Base-by-base conservation (phyloP, 2,329 filamentous ascomycete genomes). In the Aspergillus piperis region DNA sequence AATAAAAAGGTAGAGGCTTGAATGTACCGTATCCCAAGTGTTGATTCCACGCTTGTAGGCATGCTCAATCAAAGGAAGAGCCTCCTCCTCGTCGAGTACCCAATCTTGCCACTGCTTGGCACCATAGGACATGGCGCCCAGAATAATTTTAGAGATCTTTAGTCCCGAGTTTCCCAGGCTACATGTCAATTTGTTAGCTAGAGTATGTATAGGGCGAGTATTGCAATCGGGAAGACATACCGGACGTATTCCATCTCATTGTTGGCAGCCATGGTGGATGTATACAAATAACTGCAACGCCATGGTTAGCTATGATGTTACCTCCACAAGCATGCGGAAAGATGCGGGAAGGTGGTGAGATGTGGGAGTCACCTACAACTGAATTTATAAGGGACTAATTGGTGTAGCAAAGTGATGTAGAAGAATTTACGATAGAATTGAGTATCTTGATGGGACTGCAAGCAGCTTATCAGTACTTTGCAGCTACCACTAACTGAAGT, bases 121-220 rank as follows among this genome's bases (percentile, higher is more conserved):
- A 27, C 78, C 78, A 59, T 75, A 78, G 51, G 71, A 74, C 84
- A 87, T 86, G 58, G 81, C 78, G 48, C 84, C 84, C 7, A 86
- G 71, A 62, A 87, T 83, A 30, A 84, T 80, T 48, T 84, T 80
- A 19, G 84, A 86, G 51, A 86, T 81, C 59, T 81, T 80, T 50
- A 87, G 73, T 5, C 84, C 84, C 32, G 80, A 82, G 62, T 80
- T 82, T 21, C 84, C 84, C 8, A 86, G 76, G 17, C 73, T 74
- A 41, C 49, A 19, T 38, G 21, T 8, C 39, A 21, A 19, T 38
- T 42, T 48, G 25, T 62, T 47, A 54, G 48, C 27, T 10, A 23
- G 27, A 44, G 10, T 8, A 30, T 23, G 3, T 32, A 32, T 10
- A 5, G 10, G 7, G 38, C 21, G 49, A n/a, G 8, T 7, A 6